These are phyloP conservation scores for Boletus pseudo-olivaceus DNA, from an alignment of 768 basidiomycete genomes.

Conservation along the genomic window DNA sequence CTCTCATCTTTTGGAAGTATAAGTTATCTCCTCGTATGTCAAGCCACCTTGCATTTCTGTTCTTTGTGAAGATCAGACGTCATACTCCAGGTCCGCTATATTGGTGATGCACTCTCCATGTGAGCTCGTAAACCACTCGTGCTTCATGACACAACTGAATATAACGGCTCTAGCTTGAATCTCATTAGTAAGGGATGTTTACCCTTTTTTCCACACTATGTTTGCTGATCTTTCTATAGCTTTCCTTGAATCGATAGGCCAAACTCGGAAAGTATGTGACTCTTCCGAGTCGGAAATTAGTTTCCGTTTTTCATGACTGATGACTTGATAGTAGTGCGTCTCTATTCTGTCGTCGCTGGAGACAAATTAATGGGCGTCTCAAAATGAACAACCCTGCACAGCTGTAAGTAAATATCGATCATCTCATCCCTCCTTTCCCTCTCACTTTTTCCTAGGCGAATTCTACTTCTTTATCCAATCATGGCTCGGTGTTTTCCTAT, in stretches of 20 bases:
- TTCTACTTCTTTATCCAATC: slow-evolving; percentile 4
- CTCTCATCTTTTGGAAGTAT: slow-evolving; percentile 14
- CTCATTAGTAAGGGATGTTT: slow-evolving; percentile 1
- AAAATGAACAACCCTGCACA: neutral
- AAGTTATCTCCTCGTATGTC: slow-evolving; percentile 20
- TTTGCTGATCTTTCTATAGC: neutral
- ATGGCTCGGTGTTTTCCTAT: neutral
- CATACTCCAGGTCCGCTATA: slow-evolving; percentile 19
- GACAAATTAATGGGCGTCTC: neutral
- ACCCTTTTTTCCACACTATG: neutral
- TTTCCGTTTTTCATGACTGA: neutral
- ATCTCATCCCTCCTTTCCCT: neutral
- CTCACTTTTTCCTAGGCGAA: slow-evolving; percentile 10
- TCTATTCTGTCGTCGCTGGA: neutral
- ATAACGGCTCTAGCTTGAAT: slow-evolving; percentile 3
- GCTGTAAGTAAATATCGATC: slow-evolving; percentile 11
- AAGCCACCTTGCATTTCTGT: neutral
- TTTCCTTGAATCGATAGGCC: slow-evolving; percentile 6
- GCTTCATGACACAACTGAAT: neutral
- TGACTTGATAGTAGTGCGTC: slow-evolving; percentile 6
- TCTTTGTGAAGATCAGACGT: neutral
- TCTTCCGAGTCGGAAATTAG: neutral
- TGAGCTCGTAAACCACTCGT: neutral
- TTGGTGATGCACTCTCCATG: slow-evolving; percentile 20
- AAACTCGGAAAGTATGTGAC: slow-evolving; percentile 5